Evolutionary conservation across 2,329 filamentous ascomycete genomes (phyloP), one percentile per base, ranked within the genome.

Genomic region (Exophiala sp.): DNA sequence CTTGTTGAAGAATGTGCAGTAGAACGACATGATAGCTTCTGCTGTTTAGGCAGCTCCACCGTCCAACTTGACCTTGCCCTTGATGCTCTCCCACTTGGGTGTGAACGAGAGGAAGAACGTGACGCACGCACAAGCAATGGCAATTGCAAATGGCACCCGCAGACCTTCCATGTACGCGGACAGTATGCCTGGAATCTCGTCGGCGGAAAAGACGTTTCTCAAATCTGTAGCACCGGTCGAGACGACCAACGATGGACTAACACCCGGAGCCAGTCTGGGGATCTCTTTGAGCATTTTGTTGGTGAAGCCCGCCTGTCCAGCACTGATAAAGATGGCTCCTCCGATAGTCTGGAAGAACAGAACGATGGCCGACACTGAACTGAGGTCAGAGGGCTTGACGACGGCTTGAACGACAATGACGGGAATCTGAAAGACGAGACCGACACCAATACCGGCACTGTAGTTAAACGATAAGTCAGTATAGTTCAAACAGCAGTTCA

Each of bases 101-200:
- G 56, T 45, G 32, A 63, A 59, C 9, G 53, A n/a, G 5, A 64
- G 12, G 4, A 64, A 11, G 21, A 58, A 52, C 4, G 50, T 58
- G 14, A 64, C 36, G 18, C 52, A 57, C 21, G 60, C 60, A 39
- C 49, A 60, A 10, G 59, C 62, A 20, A 62, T 60, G 18, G 50
- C 47, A 42, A 66, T 62, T 1, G 58, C 58, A 38, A 63, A 64
- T 14, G 57, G 52, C 12, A 63, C 55, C 38, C 62, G 63, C 2
- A 71, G 50, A 1, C 69, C 67, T 4, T 61, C 62, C 65, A 70
- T 68, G 47, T 71, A 71, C 2, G 67, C 67, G 20, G 44, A 24
- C 8, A 69, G 36, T 41, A 71, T 63, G 2, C 63, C 66, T 1
- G 54, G 41, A 16, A 69, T 41, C 39, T 67, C 53, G 7, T 59